Conservation (phyloP, 441 rosid species). For the Erysimum cheiri region DNA sequence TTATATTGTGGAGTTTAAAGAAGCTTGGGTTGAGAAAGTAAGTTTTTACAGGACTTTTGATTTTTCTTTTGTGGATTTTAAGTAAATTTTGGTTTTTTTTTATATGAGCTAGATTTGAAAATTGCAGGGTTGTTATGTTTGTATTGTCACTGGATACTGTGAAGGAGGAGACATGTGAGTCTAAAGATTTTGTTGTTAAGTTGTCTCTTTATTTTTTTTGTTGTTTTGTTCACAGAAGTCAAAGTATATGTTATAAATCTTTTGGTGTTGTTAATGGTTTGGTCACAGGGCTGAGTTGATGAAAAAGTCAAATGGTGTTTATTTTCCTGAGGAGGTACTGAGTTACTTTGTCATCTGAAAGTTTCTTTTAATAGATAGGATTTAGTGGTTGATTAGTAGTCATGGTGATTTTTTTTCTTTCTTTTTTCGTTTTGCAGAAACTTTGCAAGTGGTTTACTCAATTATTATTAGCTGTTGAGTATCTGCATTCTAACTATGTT, state of each 20-base stretch:
- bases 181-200: slow-evolving; percentile 8
- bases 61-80: background rate
- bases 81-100: slow-evolving; percentile 12
- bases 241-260: slow-evolving; percentile 20
- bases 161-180: slow-evolving; percentile 99
- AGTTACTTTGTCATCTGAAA: slow-evolving; percentile 8
- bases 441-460: slow-evolving; percentile 98
- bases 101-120: slow-evolving; percentile 30
- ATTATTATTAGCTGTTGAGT: slow-evolving; percentile 84
- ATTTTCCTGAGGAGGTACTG: slow-evolving; percentile 91
- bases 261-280: slow-evolving; percentile 32
- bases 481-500: slow-evolving; percentile 88
- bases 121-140: slow-evolving; percentile 93
- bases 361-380: slow-evolving; percentile 4
- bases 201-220: slow-evolving; percentile 17
- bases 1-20: slow-evolving; percentile 90
- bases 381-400: slow-evolving; percentile 34
- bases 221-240: slow-evolving; percentile 28
- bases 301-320: slow-evolving; percentile 85
- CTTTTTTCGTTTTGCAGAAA: slow-evolving; percentile 56
- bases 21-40: slow-evolving; percentile 99
- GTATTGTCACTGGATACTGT: slow-evolving; percentile 97
- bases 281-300: slow-evolving; percentile 83
- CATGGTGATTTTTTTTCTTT: background rate
- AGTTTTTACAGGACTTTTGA: slow-evolving; percentile 21